Evolutionary conservation across 495 filamentous ascomycete genomes (phyloP).

Genomic region (Glutinoglossum americanum): DNA sequence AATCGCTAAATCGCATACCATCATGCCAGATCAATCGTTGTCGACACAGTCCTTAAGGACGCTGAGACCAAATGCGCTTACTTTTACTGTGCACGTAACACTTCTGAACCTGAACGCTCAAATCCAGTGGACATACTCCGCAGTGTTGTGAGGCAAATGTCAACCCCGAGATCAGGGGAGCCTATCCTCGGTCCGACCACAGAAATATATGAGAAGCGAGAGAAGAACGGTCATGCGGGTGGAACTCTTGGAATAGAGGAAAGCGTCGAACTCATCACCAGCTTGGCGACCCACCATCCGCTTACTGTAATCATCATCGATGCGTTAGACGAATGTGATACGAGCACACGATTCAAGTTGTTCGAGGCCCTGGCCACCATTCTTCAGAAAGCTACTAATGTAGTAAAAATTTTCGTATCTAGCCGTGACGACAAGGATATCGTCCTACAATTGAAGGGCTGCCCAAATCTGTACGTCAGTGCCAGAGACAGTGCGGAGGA

Average conservation of each 20-base stretch:
- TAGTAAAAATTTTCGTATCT: neutral
- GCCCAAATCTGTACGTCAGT: neutral
- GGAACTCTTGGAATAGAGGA: neutral
- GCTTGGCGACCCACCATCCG: neutral
- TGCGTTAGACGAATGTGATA: neutral
- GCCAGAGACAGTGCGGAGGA: neutral
- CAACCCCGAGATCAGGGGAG: conserved; percentile 4
- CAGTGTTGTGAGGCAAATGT: conserved; percentile 14
- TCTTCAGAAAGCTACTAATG: neutral
- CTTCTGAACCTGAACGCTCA: conserved; percentile 12
- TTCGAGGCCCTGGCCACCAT: neutral
- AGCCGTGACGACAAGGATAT: neutral
- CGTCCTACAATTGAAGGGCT: neutral
- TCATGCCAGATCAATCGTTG: neutral
- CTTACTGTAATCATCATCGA: neutral
- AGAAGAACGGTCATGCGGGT: neutral
- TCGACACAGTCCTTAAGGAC: neutral
- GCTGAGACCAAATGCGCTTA: conserved; percentile 5
- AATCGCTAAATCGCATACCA: too few species aligned
- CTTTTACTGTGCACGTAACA: conserved; percentile 13
- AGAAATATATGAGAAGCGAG: neutral
- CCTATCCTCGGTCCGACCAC: neutral
- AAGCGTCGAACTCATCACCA: neutral
- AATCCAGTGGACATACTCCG: conserved; percentile 13
- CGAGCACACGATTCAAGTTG: neutral